Base-by-base conservation (phyloP, 352 stramenopile genomes). In the Globisporangium yorkense region DNA sequence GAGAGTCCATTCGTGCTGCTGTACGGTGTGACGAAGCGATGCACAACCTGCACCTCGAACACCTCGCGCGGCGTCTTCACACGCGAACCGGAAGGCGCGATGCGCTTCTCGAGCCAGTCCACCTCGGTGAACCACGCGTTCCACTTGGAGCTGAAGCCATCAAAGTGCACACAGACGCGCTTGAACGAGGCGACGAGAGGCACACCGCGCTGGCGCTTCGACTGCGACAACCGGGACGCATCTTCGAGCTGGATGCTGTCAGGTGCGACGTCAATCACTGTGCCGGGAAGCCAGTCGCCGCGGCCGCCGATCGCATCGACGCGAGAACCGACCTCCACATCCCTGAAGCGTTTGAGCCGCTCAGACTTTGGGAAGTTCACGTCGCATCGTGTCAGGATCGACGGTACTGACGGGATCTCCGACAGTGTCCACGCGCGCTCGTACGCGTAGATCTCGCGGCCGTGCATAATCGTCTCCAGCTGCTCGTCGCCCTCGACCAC, bases 21-120 rank as follows among this genome's bases (percentile, higher is more conserved):
- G 39, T 61, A 57, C 24, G 57, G 43, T 16, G 63, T 60, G 9
- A 77, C 59, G 21, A 71, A 72, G 33, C 82, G 79, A 57, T 89
- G 79, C 1, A 89, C 74, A 15, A 92, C 79, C 68, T 92, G 82
- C 0, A 89, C 82, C 56, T 92, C 82, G 59, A 89, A 89, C 3
- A 92, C 79, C 51, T 89, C 77, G 3, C 70, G 78, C 29, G 60
- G 51, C 10, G 56, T 77, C 1, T 71, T 76, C 16, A 67, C 80
- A 13, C 60, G 63, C 20, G 70, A 72, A 31, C 81, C 57, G 20
- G 84, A 54, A 4, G 77, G 74, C 21, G 72, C 44, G 16, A 92
- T 52, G n/a, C 74, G 72, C 31, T 75, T 67, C 18, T 81, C 63
- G 13, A 63, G 62, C 82, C 82, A 92, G 45, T 92, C 82, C 15